A percentile compares a stretch with the other conserved stretches of the same genome.
Evolutionary conservation across 371 early-diverging fungal species (phyloP).

Genomic region (Mucor ambiguus): DNA sequence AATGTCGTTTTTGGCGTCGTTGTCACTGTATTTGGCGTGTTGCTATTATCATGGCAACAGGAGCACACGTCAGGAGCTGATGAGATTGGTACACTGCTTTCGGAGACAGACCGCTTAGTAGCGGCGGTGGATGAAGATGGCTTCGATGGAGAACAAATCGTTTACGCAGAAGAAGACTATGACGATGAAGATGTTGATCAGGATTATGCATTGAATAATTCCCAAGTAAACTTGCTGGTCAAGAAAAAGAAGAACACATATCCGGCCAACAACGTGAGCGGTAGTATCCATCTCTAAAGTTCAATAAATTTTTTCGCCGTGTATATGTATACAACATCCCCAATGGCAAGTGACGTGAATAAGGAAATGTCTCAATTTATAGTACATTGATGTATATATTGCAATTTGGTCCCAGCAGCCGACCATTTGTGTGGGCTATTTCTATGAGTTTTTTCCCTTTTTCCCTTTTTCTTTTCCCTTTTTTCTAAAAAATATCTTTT

Average conservation of each 20-base stretch:
- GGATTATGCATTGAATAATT: constrained; percentile 1
- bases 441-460: constrained; percentile 6
- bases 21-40: constrained; percentile 60
- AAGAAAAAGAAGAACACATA: not conserved
- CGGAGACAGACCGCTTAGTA: constrained; percentile 2
- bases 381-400: constrained; percentile 7
- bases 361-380: constrained; percentile 14
- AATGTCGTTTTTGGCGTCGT: constrained; percentile 66
- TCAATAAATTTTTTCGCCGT: not conserved
- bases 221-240: constrained; percentile 9
- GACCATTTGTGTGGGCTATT: not conserved
- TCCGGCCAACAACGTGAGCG: not conserved
- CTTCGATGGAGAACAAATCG: not conserved
- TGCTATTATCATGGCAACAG: constrained; percentile 57
- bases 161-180: constrained; percentile 6
- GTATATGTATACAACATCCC: not conserved
- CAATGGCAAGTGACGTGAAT: constrained; percentile 5
- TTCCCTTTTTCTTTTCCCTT: constrained; percentile 4
- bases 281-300: not conserved
- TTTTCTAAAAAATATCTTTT: constrained; percentile 13
- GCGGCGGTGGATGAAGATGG: constrained; percentile 3
- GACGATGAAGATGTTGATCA: not conserved
- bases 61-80: not conserved
- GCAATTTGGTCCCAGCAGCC: constrained; percentile 3
- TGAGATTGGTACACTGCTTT: not conserved